Evolutionary conservation across 116 monocot genomes (phyloP), one percentile per base, ranked within the genome.

Genomic region (Posidonia oceanica): DNA sequence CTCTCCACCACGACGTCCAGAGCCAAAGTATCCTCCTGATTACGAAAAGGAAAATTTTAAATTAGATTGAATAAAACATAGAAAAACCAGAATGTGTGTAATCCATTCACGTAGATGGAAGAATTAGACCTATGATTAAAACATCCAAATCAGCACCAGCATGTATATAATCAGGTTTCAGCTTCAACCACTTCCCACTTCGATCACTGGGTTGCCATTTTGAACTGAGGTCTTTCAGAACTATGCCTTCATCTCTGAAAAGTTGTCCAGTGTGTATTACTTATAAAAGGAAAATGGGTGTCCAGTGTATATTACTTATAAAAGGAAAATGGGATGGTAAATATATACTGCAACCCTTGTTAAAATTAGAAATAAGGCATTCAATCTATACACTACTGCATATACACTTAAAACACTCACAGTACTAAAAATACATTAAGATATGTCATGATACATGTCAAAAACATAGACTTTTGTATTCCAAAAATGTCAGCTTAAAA

Each of bases 201-300:
- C 93, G 78, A 67, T 93, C 98, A 73, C 93, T 75, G 39, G 98
- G 98, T 74, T 98, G 93, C 93, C 93, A 98, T 84, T 90, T 93
- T 4, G 98, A 98, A 72, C 81, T 80, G 75, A 98, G 85, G 74
- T 98, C 93, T 73, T 98, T 93, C 48, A 98, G 66, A 56, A 98
- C 84, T 61, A 98, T 86, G 36, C 98, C 93, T 73, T 98, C 98
- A 61, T 90, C 93, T 79, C 93, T 98, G 71, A 64, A 60, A 75
- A 65, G 41, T 36, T 65, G 10, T 48, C 7, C 48, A 44, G 5
- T 3, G 5, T 44, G 10, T 44, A 7, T 44, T 44, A 44, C 44
- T 44, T 44, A 10, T 7, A 44, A 44, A n/a, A n/a, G n/a, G n/a
- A n/a, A n/a, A n/a, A n/a, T n/a, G n/a, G n/a, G n/a, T 64, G 8